These are phyloP conservation scores for Chrysochromulina tobinii DNA, from an alignment of 78 protist species.

Conservation along the genomic window DNA sequence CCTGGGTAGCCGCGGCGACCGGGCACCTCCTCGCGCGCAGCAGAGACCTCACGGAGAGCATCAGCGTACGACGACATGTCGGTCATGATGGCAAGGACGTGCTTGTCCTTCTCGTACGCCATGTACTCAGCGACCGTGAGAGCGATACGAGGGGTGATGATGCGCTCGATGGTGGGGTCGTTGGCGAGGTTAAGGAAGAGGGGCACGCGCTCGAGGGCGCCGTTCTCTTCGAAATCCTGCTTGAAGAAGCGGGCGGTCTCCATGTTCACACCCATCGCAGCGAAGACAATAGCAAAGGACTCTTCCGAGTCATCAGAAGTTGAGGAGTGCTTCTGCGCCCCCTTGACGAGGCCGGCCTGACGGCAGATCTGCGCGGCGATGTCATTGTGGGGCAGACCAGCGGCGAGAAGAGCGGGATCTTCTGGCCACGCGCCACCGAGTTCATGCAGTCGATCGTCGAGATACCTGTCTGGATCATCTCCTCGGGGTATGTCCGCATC, in stretches of 20 bases:
- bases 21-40: slow-evolving; percentile 91
- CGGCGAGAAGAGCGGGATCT: slow-evolving; percentile 99
- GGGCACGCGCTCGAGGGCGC: slow-evolving; percentile 86
- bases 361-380: slow-evolving; percentile 99
- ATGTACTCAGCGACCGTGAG: slow-evolving; percentile 73
- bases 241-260: slow-evolving; percentile 99
- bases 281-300: slow-evolving; percentile 99
- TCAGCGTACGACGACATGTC: slow-evolving; percentile 99
- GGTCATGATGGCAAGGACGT: slow-evolving; percentile 98
- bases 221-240: slow-evolving; percentile 97
- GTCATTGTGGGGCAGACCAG: slow-evolving; percentile 99
- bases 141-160: slow-evolving; percentile 94
- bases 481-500: slow-evolving; percentile 96
- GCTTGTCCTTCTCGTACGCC: slow-evolving; percentile 98
- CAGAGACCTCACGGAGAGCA: slow-evolving; percentile 98
- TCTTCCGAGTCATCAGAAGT: slow-evolving; percentile 84
- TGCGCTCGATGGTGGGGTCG: slow-evolving; percentile 99
- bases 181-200: slow-evolving; percentile 98
- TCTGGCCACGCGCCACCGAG: slow-evolving; percentile 99
- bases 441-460: slow-evolving; percentile 98
- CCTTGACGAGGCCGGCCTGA: slow-evolving; percentile 93
- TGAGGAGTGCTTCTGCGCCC: slow-evolving; percentile 51
- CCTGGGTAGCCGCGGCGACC: slow-evolving; percentile 99
- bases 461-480: slow-evolving; percentile 99
- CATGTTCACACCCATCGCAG: slow-evolving; percentile 99